Base-by-base conservation (phyloP, 2,329 filamentous ascomycete genomes). In the Pyrenochaeta sp. region DNA sequence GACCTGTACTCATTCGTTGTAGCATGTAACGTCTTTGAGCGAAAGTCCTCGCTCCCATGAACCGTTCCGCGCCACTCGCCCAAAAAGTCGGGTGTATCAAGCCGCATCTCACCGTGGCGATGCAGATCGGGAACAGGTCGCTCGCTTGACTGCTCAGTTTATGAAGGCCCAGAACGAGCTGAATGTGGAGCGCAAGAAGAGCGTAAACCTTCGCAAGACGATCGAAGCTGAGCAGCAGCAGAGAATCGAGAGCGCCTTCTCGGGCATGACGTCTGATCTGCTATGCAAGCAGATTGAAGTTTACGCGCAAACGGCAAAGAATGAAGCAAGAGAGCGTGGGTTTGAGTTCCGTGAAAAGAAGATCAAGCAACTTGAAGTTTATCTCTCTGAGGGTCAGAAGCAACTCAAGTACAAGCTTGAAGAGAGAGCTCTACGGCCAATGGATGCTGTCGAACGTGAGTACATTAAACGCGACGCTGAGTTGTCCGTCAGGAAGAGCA, bases 301-400 rank as follows among this genome's bases (percentile, higher is more conserved):
- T 0, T 53, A 67, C 1, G 18, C 37, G 0, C 39, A 43, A n/a
- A 54, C 64, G 29, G 53, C 50, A 5, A 47, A 49, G 7, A 7
- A 51, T 2, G 32, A 60, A 29, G 45, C 57, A 21, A 57, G 56
- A 23, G 42, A 60, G 21, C 51, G 54, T 1, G 55, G 58, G 2
- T 30, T 69, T 1, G 27, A 49, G 0, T 20, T 49, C 4, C 67
- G 67, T 1, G 56, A 63, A 12, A 36, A 49, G 5, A 51, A 37
- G 1, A 59, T 67, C 10, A 29, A 53, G 5, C 60, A 68, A 21
- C 6, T 56, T 0, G 69, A 72, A 29, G 18, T 51, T 0, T 65
- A 63, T 29, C 61, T 71, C 2, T 29, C 55, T 4, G 48, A 56
- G 18, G 69, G 69, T 6, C 66, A 71, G 42, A 66, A 58, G 27